phyloP scores from a whole-genome alignment of 768 basidiomycete species.

The Collybia nuda region DNA sequence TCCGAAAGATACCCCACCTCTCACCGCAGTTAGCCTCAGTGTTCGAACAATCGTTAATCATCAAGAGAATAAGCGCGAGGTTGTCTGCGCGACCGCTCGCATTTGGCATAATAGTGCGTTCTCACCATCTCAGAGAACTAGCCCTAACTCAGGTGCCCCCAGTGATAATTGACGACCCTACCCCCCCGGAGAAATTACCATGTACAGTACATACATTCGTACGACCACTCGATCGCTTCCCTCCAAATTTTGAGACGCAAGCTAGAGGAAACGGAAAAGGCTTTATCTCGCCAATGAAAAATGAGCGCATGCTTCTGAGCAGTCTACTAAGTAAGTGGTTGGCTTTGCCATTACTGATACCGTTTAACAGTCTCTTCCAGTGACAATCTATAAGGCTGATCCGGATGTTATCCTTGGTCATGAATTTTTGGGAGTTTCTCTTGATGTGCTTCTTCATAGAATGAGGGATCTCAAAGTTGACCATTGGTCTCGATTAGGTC shows the following conservation, averaged over 20 bases:
- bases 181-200: slow-evolving; percentile 83
- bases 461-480: slow-evolving; percentile 90
- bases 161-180: slow-evolving; percentile 91
- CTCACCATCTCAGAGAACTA: neutral
- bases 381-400: slow-evolving; percentile 79
- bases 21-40: slow-evolving; percentile 89
- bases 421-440: slow-evolving; percentile 86
- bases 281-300: slow-evolving; percentile 68
- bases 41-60: slow-evolving; percentile 93
- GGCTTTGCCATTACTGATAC: neutral
- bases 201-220: slow-evolving; percentile 87
- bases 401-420: slow-evolving; percentile 95
- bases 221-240: slow-evolving; percentile 86
- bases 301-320: slow-evolving; percentile 85
- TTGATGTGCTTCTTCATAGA: slow-evolving; percentile 88
- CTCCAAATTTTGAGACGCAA: slow-evolving; percentile 74
- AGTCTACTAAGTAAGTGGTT: slow-evolving; percentile 63
- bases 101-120: slow-evolving; percentile 70
- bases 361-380: slow-evolving; percentile 31
- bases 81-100: slow-evolving; percentile 82
- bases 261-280: slow-evolving; percentile 67
- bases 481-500: slow-evolving; percentile 92
- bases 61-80: slow-evolving; percentile 88
- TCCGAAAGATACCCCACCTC: slow-evolving; percentile 80
- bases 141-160: neutral